Base-by-base conservation (phyloP, 208 protist genomes). In the Leishmania amazonensis region DNA sequence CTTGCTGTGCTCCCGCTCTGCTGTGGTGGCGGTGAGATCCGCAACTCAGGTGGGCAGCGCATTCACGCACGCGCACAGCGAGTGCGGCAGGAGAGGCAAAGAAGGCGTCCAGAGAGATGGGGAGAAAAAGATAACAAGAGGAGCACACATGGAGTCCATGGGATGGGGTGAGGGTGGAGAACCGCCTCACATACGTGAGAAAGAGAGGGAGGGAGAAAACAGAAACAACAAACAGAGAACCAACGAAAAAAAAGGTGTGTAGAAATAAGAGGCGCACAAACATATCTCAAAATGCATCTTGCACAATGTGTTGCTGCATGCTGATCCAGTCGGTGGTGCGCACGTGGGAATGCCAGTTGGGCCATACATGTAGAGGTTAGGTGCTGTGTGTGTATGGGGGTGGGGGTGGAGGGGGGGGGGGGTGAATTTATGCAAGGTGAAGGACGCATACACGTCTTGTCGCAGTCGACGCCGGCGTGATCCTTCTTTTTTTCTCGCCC, bases 111-210 rank as follows among this genome's bases (percentile, higher is more conserved):
- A n/a, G 53, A 54, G 31, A n/a, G 73, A 45, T 5, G 47, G 1
- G 31, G 35, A 62, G 28, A 70, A 9, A 64, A 40, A 80, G 35
- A 53, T 8, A 74, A 80, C n/a, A 60, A 31, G 40, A 47, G 17
- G 42, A 47, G n/a, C 35, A 67, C 31, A 70, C n/a, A 70, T 35
- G 53, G 21, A 65, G 51, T 40, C 17, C 54, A 51, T 64, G 11
- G 28, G 53, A 70, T 51, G 79, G 76, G 67, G 45, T 76, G 0
- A 7, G n/a, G 57, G 35, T 70, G 45, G n/a, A 19, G 51, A 42
- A 81, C 67, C 81, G 75, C 83, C 86, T 87, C 84, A 79, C 86
- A 89, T 85, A 79, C 86, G 83, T 76, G 85, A 73, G 68, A 64
- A 17, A 51, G 11, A 72, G 28, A 54, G 51, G 17, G 1, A 5